Evolutionary conservation across 2,329 filamentous ascomycete genomes (phyloP).

Genomic region (Aspergillus cejpii): DNA sequence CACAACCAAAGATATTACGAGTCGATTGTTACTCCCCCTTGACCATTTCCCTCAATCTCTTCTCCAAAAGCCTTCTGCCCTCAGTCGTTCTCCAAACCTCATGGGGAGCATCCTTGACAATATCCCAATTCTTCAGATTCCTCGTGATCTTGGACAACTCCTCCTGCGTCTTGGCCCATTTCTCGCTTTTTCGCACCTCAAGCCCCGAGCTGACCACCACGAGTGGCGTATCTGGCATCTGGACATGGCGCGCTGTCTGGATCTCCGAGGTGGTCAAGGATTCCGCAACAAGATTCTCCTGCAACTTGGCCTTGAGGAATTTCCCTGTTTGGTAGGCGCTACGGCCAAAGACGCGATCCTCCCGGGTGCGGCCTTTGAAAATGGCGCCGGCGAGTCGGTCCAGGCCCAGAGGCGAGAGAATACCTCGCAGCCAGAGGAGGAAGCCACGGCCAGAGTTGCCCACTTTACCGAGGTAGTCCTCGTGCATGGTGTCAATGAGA

Average conservation of each 20-base stretch:
- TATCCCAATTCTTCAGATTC: constrained; percentile 75
- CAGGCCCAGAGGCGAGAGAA: constrained; percentile 79
- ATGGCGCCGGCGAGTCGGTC: constrained; percentile 73
- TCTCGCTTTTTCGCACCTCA: constrained; percentile 56
- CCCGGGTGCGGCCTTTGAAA: constrained; percentile 69
- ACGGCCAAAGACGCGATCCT: constrained; percentile 78
- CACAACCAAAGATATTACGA: no score
- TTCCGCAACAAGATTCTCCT: constrained; percentile 83
- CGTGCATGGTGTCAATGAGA: constrained; percentile 81
- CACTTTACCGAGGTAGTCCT: constrained; percentile 66
- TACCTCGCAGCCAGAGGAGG: constrained; percentile 74
- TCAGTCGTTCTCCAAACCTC: constrained; percentile 73
- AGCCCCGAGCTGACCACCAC: constrained; percentile 76
- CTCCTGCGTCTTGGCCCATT: constrained; percentile 79
- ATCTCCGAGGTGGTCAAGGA: constrained; percentile 81
- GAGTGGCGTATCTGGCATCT: constrained; percentile 66
- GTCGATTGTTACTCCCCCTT: constrained; percentile 10
- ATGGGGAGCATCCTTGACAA: constrained; percentile 77
- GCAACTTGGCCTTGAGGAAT: constrained; percentile 80
- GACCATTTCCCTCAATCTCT: constrained; percentile 65
- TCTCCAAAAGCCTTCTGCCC: constrained; percentile 69
- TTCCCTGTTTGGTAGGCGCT: constrained; percentile 73
- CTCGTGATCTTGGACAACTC: constrained; percentile 75
- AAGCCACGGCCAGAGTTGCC: constrained; percentile 68
- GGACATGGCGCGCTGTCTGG: constrained; percentile 68